phyloP scores from a whole-genome alignment of 139 green algal genomes.

The Tetradesmus obliquus region DNA sequence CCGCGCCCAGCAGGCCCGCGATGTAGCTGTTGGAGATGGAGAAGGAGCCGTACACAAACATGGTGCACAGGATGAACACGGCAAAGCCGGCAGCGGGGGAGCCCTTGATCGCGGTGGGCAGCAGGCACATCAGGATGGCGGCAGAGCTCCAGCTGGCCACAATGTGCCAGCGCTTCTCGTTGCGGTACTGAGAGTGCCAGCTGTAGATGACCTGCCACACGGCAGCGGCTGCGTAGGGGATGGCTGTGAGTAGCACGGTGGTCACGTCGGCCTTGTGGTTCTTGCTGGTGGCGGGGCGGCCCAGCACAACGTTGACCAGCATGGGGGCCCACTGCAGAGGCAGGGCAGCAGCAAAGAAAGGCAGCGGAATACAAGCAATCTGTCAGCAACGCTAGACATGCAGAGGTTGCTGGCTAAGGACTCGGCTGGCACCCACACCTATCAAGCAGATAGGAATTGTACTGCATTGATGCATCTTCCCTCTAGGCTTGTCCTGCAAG shows the following conservation, averaged over 20 bases:
- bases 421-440: too few species aligned
- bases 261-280: neutral
- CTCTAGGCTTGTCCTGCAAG: too few species aligned
- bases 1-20: slow-evolving; percentile 29
- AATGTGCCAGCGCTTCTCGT: slow-evolving; percentile 47
- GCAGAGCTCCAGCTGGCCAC: slow-evolving; percentile 27
- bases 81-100: slow-evolving; percentile 22
- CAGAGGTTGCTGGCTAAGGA: too few species aligned
- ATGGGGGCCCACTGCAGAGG: slow-evolving; percentile 36
- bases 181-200: slow-evolving; percentile 42
- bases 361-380: too few species aligned
- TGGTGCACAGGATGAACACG: slow-evolving; percentile 44
- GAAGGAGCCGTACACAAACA: slow-evolving; percentile 47
- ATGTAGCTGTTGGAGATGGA: slow-evolving; percentile 30
- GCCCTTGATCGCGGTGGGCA: slow-evolving; percentile 41
- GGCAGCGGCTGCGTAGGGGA: slow-evolving; percentile 37
- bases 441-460: too few species aligned
- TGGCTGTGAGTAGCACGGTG: slow-evolving; percentile 41
- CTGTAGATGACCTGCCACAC: slow-evolving; percentile 43
- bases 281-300: neutral
- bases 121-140: slow-evolving; percentile 35
- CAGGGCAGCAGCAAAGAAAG: neutral
- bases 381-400: too few species aligned
- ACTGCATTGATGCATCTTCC: too few species aligned
- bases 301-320: slow-evolving; percentile 33